These are phyloP conservation scores for Crassisporium funariophilum DNA, from an alignment of 768 basidiomycete species.

Conservation along the genomic window DNA sequence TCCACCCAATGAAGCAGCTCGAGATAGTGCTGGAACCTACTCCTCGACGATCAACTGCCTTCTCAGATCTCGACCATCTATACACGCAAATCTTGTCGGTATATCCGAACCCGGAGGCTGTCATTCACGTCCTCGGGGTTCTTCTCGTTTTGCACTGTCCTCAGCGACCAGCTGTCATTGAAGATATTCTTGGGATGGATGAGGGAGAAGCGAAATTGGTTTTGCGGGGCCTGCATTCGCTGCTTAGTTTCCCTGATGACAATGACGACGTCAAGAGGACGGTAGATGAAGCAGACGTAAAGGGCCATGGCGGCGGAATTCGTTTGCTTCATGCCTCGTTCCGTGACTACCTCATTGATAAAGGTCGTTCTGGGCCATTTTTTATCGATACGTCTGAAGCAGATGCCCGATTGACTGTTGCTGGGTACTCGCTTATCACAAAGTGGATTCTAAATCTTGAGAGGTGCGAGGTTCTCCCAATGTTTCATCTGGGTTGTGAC, in stretches of 20 bases:
- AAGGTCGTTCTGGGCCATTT: conserved; percentile 7
- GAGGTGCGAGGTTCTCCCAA: no score
- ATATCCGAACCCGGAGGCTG: neutral
- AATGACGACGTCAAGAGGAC: neutral
- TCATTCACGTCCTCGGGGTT: conserved; percentile 5
- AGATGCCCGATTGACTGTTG: no score
- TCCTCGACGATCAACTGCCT: neutral
- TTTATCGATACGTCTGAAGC: conserved; percentile 3
- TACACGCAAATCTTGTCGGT: conserved; percentile 17
- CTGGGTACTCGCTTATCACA: no score
- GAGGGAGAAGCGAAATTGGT: neutral
- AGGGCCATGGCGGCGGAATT: neutral
- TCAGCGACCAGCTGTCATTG: conserved; percentile 2
- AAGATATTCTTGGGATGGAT: neutral
- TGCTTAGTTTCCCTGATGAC: conserved; percentile 2
- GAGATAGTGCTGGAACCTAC: neutral
- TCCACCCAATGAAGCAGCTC: neutral
- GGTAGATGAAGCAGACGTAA: neutral
- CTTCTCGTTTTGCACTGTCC: neutral
- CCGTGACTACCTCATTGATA: conserved; percentile 16
- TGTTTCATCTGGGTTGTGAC: no score
- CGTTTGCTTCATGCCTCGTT: conserved; percentile 14
- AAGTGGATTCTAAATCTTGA: no score
- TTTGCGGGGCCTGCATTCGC: conserved; percentile 2
- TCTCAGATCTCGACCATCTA: conserved; percentile 19